Base-by-base conservation (phyloP, 1,284 basidiomycete species). In the Psilocybe mexicana region DNA sequence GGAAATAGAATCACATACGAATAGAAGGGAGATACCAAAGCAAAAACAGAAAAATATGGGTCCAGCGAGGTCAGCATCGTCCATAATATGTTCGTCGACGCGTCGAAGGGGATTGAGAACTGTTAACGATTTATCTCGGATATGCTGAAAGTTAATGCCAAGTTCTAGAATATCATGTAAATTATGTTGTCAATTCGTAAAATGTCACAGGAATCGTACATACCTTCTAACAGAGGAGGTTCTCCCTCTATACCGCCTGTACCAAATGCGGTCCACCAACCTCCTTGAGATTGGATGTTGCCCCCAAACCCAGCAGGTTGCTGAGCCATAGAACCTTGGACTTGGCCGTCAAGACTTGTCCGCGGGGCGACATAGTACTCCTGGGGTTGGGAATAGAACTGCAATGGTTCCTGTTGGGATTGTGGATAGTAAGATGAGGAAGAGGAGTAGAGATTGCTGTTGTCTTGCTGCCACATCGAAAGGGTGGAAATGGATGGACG, bases 61-160 rank as follows among this genome's bases (percentile, higher is more conserved):
- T 0, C 97, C 97, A 7, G 96, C 96, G 28, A 99, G 82, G 75
- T 99, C 97, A 43, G 96, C 95, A 70, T 99, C 97, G 74, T 99
- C 97, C 97, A 99, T 99, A 67, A 99, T 98, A 67, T 87, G 91
- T 61, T 93, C 92, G 66, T 99, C 93, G 58, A 98, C 88, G 59
- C 81, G 81, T 62, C 87, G 85, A 28, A 98, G 76, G 1, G 97
- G 97, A 68, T 98, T 98, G 57, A 99, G 85, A 2, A 99, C 97
- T 0, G 97, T 94, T 74, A 96, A 77, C 12, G 94, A 93, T 79
- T 99, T 99, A 60, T 88, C 88, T 48, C 92, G 83, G 72, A 99
- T 98, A 74, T 99, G 97, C 42, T 88, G 86, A 67, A 98, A 95
- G 76, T 99, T 98, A 74, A 99, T 96, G 46, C 96, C 97, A 28